Evolutionary conservation across 345 rosid genomes (phyloP), one percentile per base, ranked within the genome.

Genomic region (Xanthoceras sorbifolium): DNA sequence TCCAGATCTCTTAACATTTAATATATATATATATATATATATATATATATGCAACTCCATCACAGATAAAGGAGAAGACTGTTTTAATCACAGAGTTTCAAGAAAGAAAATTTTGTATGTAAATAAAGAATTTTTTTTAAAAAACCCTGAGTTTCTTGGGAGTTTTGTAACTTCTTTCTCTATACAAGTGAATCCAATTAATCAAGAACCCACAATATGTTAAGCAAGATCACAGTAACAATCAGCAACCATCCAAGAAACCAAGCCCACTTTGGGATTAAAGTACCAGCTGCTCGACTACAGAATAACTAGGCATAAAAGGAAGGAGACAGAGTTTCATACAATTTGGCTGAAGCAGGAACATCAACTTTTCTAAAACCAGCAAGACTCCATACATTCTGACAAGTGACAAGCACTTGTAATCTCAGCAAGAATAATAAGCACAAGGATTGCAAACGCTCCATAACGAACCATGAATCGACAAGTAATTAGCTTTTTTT

Each of bases 401-500:
- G 98, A 79, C 89, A 90, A 64, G 90, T 89, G 98, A 79, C 89
- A 90, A 64, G 90, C 77, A 81, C 95, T 93, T 1, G 99, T 94
- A 57, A 85, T 83, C 79, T 94, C 96, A 12, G 98, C 98, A 9
- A 94, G 84, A 63, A 93, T 20, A 25, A 93, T 86, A 3, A 94
- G 84, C n/a, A n/a, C n/a, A n/a, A n/a, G n/a, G n/a, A n/a, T n/a
- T n/a, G n/a, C n/a, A n/a, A n/a, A n/a, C n/a, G n/a, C n/a, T n/a
- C n/a, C n/a, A n/a, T n/a, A n/a, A n/a, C n/a, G n/a, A n/a, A n/a
- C n/a, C n/a, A n/a, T n/a, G n/a, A n/a, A n/a, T n/a, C n/a, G n/a
- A n/a, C n/a, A n/a, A n/a, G n/a, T n/a, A n/a, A n/a, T n/a, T n/a
- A n/a, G n/a, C n/a, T n/a, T n/a, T n/a, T n/a, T n/a, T n/a, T n/a